These are phyloP conservation scores for Hanseniaspora gamundiae DNA, from an alignment of 1,139 yeast species.

Conservation along the genomic window DNA sequence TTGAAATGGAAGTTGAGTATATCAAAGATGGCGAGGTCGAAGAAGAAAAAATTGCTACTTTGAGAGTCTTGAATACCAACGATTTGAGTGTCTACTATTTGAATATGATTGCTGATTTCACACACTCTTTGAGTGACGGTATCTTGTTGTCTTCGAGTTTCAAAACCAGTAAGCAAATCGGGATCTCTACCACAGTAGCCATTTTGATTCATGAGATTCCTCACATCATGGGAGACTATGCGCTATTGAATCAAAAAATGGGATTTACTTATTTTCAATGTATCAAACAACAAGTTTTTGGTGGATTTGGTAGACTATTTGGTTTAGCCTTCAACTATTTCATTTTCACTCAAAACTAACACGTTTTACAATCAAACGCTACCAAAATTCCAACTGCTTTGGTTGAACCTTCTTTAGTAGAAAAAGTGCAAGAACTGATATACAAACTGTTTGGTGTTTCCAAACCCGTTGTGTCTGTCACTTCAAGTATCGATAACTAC, in stretches of 20 bases:
- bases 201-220: constrained; percentile 65
- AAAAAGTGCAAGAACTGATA: background rate
- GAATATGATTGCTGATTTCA: constrained; percentile 51
- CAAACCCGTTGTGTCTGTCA: background rate
- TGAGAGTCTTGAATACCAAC: constrained; percentile 4
- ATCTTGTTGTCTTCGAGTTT: constrained; percentile 57
- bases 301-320: constrained; percentile 48
- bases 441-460: too few relatives aligned
- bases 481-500: background rate
- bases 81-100: constrained; percentile 35
- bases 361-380: background rate
- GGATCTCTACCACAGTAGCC: constrained; percentile 53
- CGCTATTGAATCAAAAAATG: constrained; percentile 43
- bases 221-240: constrained; percentile 66
- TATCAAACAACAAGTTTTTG: constrained; percentile 47
- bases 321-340: constrained; percentile 54
- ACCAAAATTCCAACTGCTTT: background rate
- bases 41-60: background rate
- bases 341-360: constrained; percentile 15
- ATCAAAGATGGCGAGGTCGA: constrained; percentile 15
- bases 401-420: background rate
- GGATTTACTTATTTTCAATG: constrained; percentile 54
- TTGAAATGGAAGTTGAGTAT: constrained; percentile 20
- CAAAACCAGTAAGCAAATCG: constrained; percentile 41
- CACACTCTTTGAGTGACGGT: constrained; percentile 64